A percentile compares a stretch with the other conserved stretches of the same genome.
These are phyloP conservation scores for Candida sanyaensis DNA, from an alignment of 1,139 yeast genomes.

Conservation along the genomic window DNA sequence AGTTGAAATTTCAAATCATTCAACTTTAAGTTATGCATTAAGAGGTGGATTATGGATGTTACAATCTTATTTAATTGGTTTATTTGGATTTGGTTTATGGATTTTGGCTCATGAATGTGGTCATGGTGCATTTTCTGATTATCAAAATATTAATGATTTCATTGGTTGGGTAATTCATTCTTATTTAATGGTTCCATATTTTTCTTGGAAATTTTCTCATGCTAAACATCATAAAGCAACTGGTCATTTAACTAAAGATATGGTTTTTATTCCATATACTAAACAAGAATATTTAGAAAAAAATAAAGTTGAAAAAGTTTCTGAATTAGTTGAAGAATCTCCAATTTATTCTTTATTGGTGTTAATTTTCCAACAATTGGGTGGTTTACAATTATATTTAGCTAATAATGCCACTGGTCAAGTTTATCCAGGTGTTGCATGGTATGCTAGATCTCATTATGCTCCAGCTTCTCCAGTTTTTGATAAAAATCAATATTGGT, in stretches of 20 bases:
- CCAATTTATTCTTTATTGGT: conserved; percentile 62
- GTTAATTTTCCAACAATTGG: conserved; percentile 68
- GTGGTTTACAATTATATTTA: conserved; percentile 73
- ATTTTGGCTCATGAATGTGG: conserved; percentile 91
- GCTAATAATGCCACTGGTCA: conserved; percentile 79
- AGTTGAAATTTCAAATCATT: conserved; percentile 24
- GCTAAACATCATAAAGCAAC: conserved; percentile 89
- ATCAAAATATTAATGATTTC: conserved; percentile 65
- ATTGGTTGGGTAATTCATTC: conserved; percentile 87
- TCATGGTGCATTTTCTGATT: conserved; percentile 81
- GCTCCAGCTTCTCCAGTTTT: conserved; percentile 74
- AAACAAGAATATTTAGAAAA: conserved; percentile 52
- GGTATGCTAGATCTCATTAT: conserved; percentile 56
- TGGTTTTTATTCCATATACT: conserved; percentile 78
- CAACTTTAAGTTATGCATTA: conserved; percentile 21
- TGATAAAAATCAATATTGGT: conserved; percentile 70
- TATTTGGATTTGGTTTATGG: conserved; percentile 81
- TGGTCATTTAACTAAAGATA: conserved; percentile 77
- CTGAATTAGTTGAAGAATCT: conserved; percentile 70
- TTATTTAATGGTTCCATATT: conserved; percentile 76
- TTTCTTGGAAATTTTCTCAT: conserved; percentile 83
- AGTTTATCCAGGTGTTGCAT: conserved; percentile 53
- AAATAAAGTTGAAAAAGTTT: conserved; percentile 42
- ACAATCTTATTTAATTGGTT: conserved; percentile 53
- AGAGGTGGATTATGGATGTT: conserved; percentile 43